These are phyloP conservation scores for Rhynchospora tenuis DNA, from an alignment of 176 grass and related monocot species.

Conservation along the genomic window DNA sequence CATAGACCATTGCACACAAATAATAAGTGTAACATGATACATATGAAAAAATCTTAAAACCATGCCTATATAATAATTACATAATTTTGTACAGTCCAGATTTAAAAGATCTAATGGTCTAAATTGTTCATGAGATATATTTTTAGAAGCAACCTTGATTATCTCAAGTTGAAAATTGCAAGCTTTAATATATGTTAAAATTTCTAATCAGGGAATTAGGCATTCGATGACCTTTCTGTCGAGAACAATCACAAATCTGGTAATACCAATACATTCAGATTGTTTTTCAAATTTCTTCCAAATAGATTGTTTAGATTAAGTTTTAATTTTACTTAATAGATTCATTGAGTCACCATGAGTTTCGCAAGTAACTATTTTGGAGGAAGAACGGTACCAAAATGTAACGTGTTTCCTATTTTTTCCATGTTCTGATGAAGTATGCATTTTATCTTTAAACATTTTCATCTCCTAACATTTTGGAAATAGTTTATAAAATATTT, in stretches of 20 bases:
- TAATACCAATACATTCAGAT: neutral
- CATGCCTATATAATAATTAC: too few species aligned
- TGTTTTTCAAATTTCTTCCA: neutral
- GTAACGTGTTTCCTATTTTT: neutral
- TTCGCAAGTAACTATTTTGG: neutral
- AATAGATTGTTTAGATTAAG: too few species aligned
- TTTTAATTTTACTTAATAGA: neutral
- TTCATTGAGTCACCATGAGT: neutral
- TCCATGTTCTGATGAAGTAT: neutral
- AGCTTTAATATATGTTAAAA: too few species aligned
- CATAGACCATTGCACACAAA: too few species aligned
- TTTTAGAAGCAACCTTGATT: too few species aligned
- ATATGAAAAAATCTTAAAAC: too few species aligned
- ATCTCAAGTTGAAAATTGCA: too few species aligned
- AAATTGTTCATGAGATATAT: too few species aligned
- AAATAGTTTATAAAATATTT: too few species aligned
- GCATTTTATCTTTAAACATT: neutral
- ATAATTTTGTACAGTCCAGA: too few species aligned
- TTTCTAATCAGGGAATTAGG: conserved; percentile 55
- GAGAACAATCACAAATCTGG: neutral
- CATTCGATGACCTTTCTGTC: conserved; percentile 83
- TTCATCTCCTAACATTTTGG: neutral
- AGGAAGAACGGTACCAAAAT: neutral
- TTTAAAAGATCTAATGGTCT: too few species aligned
- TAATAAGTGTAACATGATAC: too few species aligned